These are phyloP conservation scores for Sphenostylis stenocarpa DNA, from an alignment of 306 rosid species.

Conservation along the genomic window DNA sequence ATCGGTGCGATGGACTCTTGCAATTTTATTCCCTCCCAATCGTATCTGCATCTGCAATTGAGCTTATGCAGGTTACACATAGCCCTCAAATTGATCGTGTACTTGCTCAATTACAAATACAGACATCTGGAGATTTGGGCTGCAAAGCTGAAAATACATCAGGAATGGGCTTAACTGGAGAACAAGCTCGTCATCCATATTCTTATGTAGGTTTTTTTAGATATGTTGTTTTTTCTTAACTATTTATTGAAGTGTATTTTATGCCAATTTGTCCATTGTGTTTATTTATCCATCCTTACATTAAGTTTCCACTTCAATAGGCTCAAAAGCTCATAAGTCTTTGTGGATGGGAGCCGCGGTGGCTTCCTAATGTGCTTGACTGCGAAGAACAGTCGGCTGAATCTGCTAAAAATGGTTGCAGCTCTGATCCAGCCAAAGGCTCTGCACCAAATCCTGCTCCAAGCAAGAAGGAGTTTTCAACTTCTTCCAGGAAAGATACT, in stretches of 20 bases:
- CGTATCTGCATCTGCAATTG: constrained; percentile 70
- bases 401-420: constrained; percentile 89
- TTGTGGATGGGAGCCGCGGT: constrained; percentile 98
- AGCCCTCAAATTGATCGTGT: constrained; percentile 70
- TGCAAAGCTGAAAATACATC: constrained; percentile 60
- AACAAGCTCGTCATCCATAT: constrained; percentile 64
- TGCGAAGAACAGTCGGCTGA: constrained; percentile 97
- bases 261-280: constrained; percentile 7
- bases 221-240: constrained; percentile 3
- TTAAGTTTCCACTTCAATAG: constrained; percentile 45
- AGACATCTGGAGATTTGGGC: constrained; percentile 64
- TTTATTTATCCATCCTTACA: constrained; percentile 28
- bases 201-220: constrained; percentile 53
- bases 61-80: constrained; percentile 71
- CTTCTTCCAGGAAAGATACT: constrained; percentile 46
- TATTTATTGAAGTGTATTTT: constrained; percentile 20
- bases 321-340: constrained; percentile 91
- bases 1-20: constrained; percentile 94
- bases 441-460: constrained; percentile 49
- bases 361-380: constrained; percentile 88
- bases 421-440: constrained; percentile 70
- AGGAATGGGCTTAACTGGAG: constrained; percentile 63
- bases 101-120: constrained; percentile 55
- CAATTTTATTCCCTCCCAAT: constrained; percentile 82
- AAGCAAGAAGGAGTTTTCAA: constrained; percentile 46